Base-by-base conservation (phyloP, 2,329 filamentous ascomycete species). In the Alternaria hordeiaustralica region DNA sequence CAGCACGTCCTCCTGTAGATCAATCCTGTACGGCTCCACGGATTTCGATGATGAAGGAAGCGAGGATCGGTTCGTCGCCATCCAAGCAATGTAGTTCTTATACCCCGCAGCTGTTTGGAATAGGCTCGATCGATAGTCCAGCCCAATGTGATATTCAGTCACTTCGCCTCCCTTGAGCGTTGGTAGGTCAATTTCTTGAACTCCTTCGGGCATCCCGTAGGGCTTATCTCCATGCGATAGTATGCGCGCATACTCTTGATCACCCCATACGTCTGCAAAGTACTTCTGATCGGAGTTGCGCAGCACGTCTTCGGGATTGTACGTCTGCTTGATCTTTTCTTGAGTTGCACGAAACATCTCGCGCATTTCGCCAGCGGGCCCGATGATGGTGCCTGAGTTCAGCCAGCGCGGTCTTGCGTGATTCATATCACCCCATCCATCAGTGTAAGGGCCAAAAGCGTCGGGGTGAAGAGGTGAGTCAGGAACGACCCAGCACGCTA, bases 211-310 rank as follows among this genome's bases (percentile, higher is more conserved):
- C 45, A 46, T 56, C 54, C 41, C 23, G 18, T 56, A 43, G 6
- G 54, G 43, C 15, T 46, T 47, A n/a, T 26, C 41, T 8, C 54
- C 54, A 33, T 15, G 25, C 11, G 23, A 25, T 4, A 56, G 12
- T 25, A 44, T 46, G 18, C 54, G 54, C 23, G 54, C 23, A 12
- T 46, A 56, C 30, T 56, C 54, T n/a, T 56, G 54, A 15, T 56
- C 43, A 6, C 36, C 54, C 54, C 54, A 56, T 56, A 56, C 13
- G 21, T 56, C 54, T 25, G 54, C 54, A 15, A 56, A 46, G 15
- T 56, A 56, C 54, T 30, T 56, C 41, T 56, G 54, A 43, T 56
- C 54, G n/a, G 54, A 56, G 15, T 56, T 56, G 54, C 54, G 54
- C 13, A 46, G 54, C 25, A 46, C 54, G 13, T 56, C 45, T n/a